These are phyloP conservation scores for Hymenoscyphus albidus DNA, from an alignment of 2,329 filamentous ascomycete genomes.

Conservation along the genomic window DNA sequence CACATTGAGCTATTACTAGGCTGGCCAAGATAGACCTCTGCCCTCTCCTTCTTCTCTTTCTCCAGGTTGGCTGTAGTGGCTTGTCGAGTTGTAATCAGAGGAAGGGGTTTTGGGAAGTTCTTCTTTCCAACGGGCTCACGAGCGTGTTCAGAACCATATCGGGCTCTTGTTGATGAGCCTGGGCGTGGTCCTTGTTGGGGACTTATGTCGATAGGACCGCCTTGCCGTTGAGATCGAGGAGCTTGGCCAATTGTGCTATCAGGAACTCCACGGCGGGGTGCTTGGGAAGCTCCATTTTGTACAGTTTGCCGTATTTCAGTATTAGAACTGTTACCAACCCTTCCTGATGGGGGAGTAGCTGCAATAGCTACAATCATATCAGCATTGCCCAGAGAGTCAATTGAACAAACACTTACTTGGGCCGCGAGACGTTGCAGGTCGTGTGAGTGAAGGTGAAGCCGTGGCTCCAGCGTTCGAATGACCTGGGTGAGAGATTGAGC, in stretches of 20 bases:
- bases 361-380: background rate
- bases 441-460: background rate
- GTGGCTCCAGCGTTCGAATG: background rate
- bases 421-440: background rate
- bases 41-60: background rate
- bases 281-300: background rate
- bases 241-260: background rate
- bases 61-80: background rate
- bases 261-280: background rate
- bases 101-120: background rate
- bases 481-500: background rate
- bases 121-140: background rate
- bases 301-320: background rate
- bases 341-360: background rate
- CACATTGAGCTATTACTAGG: background rate
- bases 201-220: background rate
- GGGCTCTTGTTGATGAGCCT: background rate
- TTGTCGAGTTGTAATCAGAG: background rate
- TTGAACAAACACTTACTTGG: background rate
- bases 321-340: background rate
- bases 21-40: background rate
- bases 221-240: background rate
- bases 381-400: background rate
- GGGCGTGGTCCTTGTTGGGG: background rate
- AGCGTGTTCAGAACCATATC: background rate